These are phyloP conservation scores for Aspergillus nomiae DNA, from an alignment of 2,329 filamentous ascomycete genomes.

Conservation along the genomic window DNA sequence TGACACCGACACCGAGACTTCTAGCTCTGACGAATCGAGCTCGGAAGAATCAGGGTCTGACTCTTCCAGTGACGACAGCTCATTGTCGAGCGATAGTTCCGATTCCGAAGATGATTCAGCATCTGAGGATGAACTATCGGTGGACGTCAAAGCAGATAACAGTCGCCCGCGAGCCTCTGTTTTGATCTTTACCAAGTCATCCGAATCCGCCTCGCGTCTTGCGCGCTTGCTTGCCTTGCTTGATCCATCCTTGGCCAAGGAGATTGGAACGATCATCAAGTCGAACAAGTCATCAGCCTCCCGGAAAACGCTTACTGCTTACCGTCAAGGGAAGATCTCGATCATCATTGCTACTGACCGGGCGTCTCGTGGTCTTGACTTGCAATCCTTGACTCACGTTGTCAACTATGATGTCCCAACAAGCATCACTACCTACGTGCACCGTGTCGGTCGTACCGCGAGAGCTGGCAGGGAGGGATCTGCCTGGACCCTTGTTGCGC, in stretches of 20 bases:
- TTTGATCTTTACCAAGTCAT: constrained; percentile 88
- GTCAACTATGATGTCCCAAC: constrained; percentile 92
- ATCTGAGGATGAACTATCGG: constrained; percentile 19
- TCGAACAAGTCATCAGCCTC: constrained; percentile 73
- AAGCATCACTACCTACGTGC: constrained; percentile 80
- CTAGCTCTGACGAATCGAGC: constrained; percentile 19
- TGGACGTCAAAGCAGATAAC: constrained; percentile 19
- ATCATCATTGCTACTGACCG: constrained; percentile 90
- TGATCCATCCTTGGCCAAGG: constrained; percentile 57
- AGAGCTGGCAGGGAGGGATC: constrained; percentile 73
- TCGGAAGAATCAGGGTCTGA: constrained; percentile 34
- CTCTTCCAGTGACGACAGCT: constrained; percentile 28
- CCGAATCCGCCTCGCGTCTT: constrained; percentile 84
- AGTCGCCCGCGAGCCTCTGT: constrained; percentile 47
- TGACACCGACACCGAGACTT: constrained; percentile 22
- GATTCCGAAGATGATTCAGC: constrained; percentile 23
- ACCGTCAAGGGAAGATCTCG: constrained; percentile 63
- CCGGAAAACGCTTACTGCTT: constrained; percentile 67
- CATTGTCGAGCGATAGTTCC: constrained; percentile 11
- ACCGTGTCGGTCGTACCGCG: constrained; percentile 88
- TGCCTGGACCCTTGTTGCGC: constrained; percentile 84
- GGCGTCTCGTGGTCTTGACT: constrained; percentile 87
- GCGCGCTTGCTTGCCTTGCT: constrained; percentile 74
- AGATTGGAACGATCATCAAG: constrained; percentile 73
- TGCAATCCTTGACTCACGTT: constrained; percentile 77